Percentiles rank a stretch among this genome's conserved stretches.
phyloP scores from a whole-genome alignment of 805 yeast species.

The Komagataella phaffii region DNA sequence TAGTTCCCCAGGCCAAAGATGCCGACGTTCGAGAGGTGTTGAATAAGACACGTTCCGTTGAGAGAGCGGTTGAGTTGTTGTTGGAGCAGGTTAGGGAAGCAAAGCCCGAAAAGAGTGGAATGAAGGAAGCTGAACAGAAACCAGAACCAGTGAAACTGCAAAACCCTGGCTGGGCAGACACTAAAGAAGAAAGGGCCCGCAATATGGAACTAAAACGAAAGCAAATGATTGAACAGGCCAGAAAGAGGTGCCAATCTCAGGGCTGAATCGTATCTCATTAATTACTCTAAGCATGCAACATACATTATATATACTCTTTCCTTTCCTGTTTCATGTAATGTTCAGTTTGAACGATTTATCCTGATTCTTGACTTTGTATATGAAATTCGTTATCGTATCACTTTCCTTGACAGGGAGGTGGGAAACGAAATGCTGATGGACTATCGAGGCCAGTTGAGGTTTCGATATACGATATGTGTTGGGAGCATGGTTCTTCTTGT shows the following conservation, averaged over 20 bases:
- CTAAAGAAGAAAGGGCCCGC: conserved; percentile 27
- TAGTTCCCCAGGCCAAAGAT: conserved; percentile 60
- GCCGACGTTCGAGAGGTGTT: conserved; percentile 68
- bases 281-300: neutral
- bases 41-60: conserved; percentile 67
- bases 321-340: conserved; percentile 1
- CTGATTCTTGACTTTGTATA: conserved; percentile 74
- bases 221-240: conserved; percentile 48
- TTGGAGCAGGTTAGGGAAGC: conserved; percentile 51
- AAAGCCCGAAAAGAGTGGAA: conserved; percentile 29
- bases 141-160: conserved; percentile 15
- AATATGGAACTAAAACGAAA: conserved; percentile 34
- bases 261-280: neutral
- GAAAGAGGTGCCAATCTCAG: conserved; percentile 29
- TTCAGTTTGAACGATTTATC: conserved; percentile 23
- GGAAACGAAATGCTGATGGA: conserved; percentile 55
- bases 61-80: conserved; percentile 62
- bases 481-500: conserved; percentile 15
- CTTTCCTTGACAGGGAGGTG: conserved; percentile 48
- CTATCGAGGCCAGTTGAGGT: conserved; percentile 42
- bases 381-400: conserved; percentile 78
- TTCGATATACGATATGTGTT: conserved; percentile 30
- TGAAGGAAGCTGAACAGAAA: conserved; percentile 9
- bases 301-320: neutral
- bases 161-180: conserved; percentile 25